These are phyloP conservation scores for Hygrophoropsis aurantiaca DNA, from an alignment of 768 basidiomycete genomes.

Conservation along the genomic window DNA sequence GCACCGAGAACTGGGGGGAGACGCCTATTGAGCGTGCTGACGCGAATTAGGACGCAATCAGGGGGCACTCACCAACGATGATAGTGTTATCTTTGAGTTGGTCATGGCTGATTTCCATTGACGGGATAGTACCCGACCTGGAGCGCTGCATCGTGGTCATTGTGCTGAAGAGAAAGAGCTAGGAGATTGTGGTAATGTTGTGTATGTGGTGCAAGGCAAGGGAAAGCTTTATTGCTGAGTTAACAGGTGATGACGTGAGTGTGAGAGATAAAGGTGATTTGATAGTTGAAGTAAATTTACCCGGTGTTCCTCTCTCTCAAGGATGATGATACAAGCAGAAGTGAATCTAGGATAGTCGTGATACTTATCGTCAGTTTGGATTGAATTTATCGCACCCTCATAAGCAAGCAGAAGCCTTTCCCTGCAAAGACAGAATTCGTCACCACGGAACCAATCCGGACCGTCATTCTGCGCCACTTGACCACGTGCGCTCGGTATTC, in stretches of 20 bases:
- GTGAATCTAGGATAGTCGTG: neutral
- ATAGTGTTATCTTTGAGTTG: constrained; percentile 85
- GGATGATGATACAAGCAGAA: constrained; percentile 2
- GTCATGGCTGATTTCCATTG: constrained; percentile 75
- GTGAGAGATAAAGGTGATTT: constrained; percentile 8
- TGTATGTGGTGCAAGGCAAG: neutral
- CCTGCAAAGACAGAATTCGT: neutral
- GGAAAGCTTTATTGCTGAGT: constrained; percentile 14
- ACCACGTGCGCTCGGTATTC: constrained; percentile 2
- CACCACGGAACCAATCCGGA: constrained; percentile 2
- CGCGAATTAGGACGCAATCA: constrained; percentile 4
- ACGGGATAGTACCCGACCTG: constrained; percentile 83
- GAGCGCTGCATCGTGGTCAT: constrained; percentile 46
- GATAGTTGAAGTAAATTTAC: constrained; percentile 4
- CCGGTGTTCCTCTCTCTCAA: constrained; percentile 7
- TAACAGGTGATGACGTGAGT: constrained; percentile 22
- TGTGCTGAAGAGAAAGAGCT: constrained; percentile 7
- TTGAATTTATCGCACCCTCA: constrained; percentile 3
- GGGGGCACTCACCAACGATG: constrained; percentile 69
- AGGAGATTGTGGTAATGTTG: constrained; percentile 10
- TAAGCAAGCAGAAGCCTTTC: neutral
- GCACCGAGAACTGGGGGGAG: constrained; percentile 78
- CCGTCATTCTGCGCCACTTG: constrained; percentile 4
- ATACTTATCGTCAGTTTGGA: neutral
- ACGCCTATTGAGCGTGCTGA: neutral